Evolutionary conservation across 1,284 basidiomycete species (phyloP).

Genomic region (Rhodotorula sp.): DNA sequence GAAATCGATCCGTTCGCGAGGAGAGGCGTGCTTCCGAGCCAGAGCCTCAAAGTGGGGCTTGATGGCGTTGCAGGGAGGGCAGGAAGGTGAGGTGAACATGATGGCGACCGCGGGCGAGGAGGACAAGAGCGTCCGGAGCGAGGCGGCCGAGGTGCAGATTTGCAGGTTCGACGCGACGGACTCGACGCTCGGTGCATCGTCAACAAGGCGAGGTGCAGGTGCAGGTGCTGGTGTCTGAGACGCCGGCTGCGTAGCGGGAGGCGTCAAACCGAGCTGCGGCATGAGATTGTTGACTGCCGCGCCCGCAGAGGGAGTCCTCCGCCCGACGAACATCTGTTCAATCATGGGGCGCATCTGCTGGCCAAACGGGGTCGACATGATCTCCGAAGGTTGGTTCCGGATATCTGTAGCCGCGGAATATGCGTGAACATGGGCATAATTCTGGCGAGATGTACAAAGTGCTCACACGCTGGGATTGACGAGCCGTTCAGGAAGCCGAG

Average conservation of each 20-base stretch:
- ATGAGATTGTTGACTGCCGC: slow-evolving; percentile 29
- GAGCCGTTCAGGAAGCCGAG: slow-evolving; percentile 47
- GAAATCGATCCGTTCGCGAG: slow-evolving; percentile 43
- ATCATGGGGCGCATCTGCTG: slow-evolving; percentile 49
- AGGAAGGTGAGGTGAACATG: slow-evolving; percentile 48
- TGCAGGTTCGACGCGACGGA: slow-evolving; percentile 33
- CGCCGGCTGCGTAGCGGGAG: neutral
- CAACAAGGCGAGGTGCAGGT: neutral
- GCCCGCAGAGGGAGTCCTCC: slow-evolving; percentile 10
- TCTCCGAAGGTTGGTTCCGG: slow-evolving; percentile 44
- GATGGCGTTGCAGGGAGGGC: slow-evolving; percentile 48
- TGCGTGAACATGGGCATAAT: no score
- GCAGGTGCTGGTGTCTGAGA: neutral
- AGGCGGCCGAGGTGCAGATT: slow-evolving; percentile 41
- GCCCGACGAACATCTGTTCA: slow-evolving; percentile 44
- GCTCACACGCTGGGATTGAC: slow-evolving; percentile 46
- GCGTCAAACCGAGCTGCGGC: slow-evolving; percentile 19
- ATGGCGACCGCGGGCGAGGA: slow-evolving; percentile 38
- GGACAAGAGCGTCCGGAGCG: slow-evolving; percentile 40
- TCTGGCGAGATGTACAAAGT: no score
- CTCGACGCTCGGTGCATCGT: slow-evolving; percentile 1
- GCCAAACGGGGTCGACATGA: slow-evolving; percentile 51
- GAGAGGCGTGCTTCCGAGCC: slow-evolving; percentile 38
- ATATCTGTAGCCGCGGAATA: slow-evolving; percentile 37
- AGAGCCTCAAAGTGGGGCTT: slow-evolving; percentile 47